A percentile compares a stretch with the other conserved stretches of the same genome.
Conservation (phyloP, 305 asterid species). For the Fraxinus xanthoxyloides region DNA sequence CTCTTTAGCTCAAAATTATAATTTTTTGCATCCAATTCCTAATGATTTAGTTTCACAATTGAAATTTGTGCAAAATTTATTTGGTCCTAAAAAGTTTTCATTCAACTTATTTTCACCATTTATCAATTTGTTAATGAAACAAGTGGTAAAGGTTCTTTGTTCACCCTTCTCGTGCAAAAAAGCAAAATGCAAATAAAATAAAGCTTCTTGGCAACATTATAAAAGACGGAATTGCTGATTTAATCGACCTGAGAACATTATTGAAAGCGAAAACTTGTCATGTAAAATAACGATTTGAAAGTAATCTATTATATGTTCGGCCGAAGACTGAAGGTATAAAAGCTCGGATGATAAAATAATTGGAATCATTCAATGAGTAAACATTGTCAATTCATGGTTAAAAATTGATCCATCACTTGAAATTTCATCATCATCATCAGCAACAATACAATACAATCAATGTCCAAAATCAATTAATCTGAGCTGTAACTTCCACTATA, state of each 20-base stretch:
- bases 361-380: background rate
- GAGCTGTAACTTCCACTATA: slow-evolving; percentile 36
- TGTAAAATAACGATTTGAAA: background rate
- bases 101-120: background rate
- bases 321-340: background rate
- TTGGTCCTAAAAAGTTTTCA: background rate
- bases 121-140: background rate
- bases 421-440: background rate
- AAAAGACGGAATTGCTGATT: background rate
- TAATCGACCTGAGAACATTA: background rate
- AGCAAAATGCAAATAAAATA: background rate
- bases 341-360: background rate
- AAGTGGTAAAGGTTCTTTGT: background rate
- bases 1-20: background rate
- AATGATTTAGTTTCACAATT: background rate
- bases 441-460: background rate
- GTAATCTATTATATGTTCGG: background rate
- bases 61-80: background rate
- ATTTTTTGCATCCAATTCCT: background rate
- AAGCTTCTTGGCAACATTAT: background rate
- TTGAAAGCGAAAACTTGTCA: background rate
- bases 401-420: background rate
- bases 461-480: background rate
- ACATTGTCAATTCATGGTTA: background rate
- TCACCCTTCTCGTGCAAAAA: background rate